phyloP scores from a whole-genome alignment of 2,329 filamentous ascomycete genomes.

The Fusarium haematococcum region DNA sequence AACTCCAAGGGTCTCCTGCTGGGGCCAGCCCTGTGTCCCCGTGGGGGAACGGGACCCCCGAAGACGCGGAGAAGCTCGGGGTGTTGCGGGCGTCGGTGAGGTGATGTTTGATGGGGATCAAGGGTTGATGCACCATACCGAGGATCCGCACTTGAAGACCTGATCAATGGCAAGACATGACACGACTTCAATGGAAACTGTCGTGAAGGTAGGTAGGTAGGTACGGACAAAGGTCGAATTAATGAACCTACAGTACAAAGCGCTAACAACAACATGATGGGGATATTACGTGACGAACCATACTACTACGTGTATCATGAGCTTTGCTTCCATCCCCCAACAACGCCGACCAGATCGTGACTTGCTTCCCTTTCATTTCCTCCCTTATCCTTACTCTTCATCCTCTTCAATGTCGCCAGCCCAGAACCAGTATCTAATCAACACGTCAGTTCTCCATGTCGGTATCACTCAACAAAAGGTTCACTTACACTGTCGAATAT shows the following conservation, averaged over 20 bases:
- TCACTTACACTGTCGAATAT: constrained; percentile 85
- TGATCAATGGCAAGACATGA: background rate
- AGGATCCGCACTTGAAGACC: background rate
- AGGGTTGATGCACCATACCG: background rate
- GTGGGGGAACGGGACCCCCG: constrained; percentile 10
- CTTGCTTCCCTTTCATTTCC: background rate
- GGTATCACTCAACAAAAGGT: background rate
- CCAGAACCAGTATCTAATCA: constrained; percentile 46
- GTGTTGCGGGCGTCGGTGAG: constrained; percentile 2
- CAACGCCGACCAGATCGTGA: background rate
- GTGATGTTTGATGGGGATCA: background rate
- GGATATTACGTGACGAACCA: constrained; percentile 33
- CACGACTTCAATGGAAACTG: background rate
- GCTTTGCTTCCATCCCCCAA: constrained; percentile 4
- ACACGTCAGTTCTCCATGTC: constrained; percentile 23
- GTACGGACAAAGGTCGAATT: constrained; percentile 24
- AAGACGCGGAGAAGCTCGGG: constrained; percentile 24
- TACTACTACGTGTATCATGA: constrained; percentile 30
- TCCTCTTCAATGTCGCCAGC: constrained; percentile 32
- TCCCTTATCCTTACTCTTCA: constrained; percentile 6
- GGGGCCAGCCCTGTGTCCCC: constrained; percentile 19
- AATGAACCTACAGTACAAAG: constrained; percentile 21
- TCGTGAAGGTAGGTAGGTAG: background rate
- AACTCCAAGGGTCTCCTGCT: background rate
- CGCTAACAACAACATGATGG: constrained; percentile 22